Evolutionary conservation across 2,329 filamentous ascomycete species (phyloP).

Genomic region (Truncatella angustata): DNA sequence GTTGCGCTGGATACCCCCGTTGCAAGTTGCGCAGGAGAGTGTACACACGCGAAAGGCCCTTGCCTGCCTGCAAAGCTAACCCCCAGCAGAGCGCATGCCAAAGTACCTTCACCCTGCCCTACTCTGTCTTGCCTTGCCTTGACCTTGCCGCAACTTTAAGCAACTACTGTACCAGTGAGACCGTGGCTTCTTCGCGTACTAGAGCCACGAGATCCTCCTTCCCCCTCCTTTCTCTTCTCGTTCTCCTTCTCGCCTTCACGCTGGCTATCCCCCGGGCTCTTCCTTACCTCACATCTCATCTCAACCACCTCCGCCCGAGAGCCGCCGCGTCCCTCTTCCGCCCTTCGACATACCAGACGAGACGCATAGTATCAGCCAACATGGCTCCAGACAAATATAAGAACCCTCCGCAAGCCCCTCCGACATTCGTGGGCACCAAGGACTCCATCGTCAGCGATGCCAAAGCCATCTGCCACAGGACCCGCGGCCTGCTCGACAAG

Average conservation of each 20-base stretch:
- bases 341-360: conserved; percentile 14
- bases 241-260: conserved; percentile 59
- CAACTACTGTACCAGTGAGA: conserved; percentile 2
- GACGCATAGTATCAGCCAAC: conserved; percentile 46
- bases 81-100: conserved; percentile 13
- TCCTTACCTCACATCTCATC: conserved; percentile 56
- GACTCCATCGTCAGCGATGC: conserved; percentile 66
- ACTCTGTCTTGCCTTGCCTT: conserved; percentile 3
- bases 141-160: too few species aligned
- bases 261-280: conserved; percentile 65
- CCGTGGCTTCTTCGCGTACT: conserved; percentile 7
- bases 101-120: conserved; percentile 24
- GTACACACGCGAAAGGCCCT: neutral
- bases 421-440: conserved; percentile 71
- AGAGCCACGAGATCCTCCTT: conserved; percentile 28
- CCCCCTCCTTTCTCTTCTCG: conserved; percentile 43
- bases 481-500: conserved; percentile 63
- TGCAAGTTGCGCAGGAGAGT: too few species aligned
- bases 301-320: conserved; percentile 51
- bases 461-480: conserved; percentile 62
- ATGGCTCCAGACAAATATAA: conserved; percentile 69
- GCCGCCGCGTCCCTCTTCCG: conserved; percentile 28
- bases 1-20: too few species aligned
- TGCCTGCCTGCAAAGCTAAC: neutral
- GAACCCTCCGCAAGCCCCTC: conserved; percentile 74